Evolutionary conservation across 805 yeast genomes (phyloP).

Genomic region (Sugiyamaella americana): DNA sequence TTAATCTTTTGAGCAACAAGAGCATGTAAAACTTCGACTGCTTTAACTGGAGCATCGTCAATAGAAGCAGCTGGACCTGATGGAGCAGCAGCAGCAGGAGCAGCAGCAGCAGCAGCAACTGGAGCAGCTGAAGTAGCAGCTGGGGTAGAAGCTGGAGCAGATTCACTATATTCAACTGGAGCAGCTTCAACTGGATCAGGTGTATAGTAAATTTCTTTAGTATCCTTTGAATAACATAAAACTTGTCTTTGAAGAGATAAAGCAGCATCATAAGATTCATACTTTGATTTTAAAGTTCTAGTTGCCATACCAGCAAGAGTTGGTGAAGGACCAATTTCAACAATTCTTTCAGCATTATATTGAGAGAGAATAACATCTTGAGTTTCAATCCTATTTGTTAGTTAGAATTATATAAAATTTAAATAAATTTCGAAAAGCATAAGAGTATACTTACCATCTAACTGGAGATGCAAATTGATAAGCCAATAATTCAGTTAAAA

Average conservation of each 20-base stretch:
- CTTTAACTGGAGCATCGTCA: constrained; percentile 86
- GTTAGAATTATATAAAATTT: too few species aligned
- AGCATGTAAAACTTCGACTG: constrained; percentile 74
- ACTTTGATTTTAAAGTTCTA: constrained; percentile 90
- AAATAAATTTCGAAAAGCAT: too few species aligned
- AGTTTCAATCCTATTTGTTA: constrained; percentile 64
- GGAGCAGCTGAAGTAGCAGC: constrained; percentile 50
- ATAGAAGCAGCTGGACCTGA: constrained; percentile 78
- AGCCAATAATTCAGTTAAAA: constrained; percentile 92
- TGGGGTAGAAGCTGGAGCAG: constrained; percentile 34
- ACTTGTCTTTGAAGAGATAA: constrained; percentile 88
- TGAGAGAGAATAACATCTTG: constrained; percentile 95
- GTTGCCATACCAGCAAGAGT: constrained; percentile 98
- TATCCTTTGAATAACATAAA: constrained; percentile 90
- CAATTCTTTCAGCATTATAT: constrained; percentile 92
- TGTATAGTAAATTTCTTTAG: constrained; percentile 93
- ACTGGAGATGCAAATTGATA: constrained; percentile 99
- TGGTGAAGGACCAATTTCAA: constrained; percentile 98
- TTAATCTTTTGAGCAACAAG: constrained; percentile 94
- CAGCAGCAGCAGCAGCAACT: constrained; percentile 53
- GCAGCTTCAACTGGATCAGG: constrained; percentile 35
- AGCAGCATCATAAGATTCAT: constrained; percentile 97
- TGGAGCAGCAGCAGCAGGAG: constrained; percentile 61
- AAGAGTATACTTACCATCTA: constrained; percentile 70
- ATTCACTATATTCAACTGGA: constrained; percentile 29